Evolutionary conservation across 768 basidiomycete species (phyloP), one percentile per base, ranked within the genome.

Genomic region (Amanita thiersii): DNA sequence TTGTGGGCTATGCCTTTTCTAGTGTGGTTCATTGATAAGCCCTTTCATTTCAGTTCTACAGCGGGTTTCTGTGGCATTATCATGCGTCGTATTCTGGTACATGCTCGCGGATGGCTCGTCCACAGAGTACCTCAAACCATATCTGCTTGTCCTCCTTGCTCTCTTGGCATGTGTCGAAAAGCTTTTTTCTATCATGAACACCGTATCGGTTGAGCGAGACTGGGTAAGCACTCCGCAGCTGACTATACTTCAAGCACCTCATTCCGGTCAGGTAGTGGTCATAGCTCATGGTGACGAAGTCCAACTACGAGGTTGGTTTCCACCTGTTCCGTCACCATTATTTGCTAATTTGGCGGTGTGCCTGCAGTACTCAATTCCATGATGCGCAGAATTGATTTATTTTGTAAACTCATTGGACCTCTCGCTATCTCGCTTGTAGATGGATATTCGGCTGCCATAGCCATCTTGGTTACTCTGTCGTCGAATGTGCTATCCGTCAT

Each of bases 331-430:
- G 11, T 18, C 20, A 8, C 5, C 20, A 19, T 30, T 25, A 15
- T 9, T 9, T 7, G 19, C 11, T 17, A 2, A 5, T 31, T 19
- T 23, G 20, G n/a, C 23, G 21, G 11, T n/a, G 5, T 32, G 12
- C 14, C 12, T 9, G 12, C 14, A 55, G 54, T 37, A 14, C 40
- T 55, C 9, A 60, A 60, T 31, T 51, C 59, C 11, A 50, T 52
- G 24, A 60, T 60, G 56, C 52, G 59, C 9, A 53, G 58, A 19
- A 60, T 60, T 21, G 59, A 60, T 33, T 47, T 60, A 3, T 47
- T 59, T 19, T 57, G 52, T 42, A 59, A 59, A 45, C 49, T 59
- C 7, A 37, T 50, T 8, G 56, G 52, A 2, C 56, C 54, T 1
- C 50, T 55, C 21, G 40, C 39, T 15, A 56, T 60, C 19, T 49